phyloP scores from a whole-genome alignment of 176 grass and related monocot species.

The Puccinellia tenuiflora region DNA sequence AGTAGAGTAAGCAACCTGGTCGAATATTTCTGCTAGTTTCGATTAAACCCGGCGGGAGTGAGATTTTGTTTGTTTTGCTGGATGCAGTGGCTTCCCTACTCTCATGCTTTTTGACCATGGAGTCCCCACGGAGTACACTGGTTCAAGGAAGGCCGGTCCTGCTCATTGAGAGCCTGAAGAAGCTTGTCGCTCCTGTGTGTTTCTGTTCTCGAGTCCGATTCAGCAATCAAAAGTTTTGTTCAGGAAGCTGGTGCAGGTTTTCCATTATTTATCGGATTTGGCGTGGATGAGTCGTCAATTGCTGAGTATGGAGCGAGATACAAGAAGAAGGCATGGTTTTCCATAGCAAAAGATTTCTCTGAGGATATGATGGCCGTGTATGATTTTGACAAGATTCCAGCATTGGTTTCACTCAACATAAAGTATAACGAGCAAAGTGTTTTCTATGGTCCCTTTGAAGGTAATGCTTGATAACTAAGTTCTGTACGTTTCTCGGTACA shows the following conservation, averaged over 20 bases:
- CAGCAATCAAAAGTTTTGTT: slow-evolving; percentile 55
- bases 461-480: slow-evolving; percentile 23
- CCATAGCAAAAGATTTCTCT: slow-evolving; percentile 60
- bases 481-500: background rate
- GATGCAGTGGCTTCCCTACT: slow-evolving; percentile 81
- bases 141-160: slow-evolving; percentile 76
- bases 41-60: background rate
- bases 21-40: background rate
- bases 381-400: slow-evolving; percentile 85
- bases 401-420: slow-evolving; percentile 61
- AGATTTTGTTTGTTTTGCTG: background rate
- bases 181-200: slow-evolving; percentile 66
- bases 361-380: slow-evolving; percentile 77
- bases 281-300: slow-evolving; percentile 53
- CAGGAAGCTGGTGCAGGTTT: slow-evolving; percentile 45
- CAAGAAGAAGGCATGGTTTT: slow-evolving; percentile 95
- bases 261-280: slow-evolving; percentile 82
- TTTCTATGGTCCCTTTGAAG: slow-evolving; percentile 91
- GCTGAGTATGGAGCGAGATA: slow-evolving; percentile 50
- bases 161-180: slow-evolving; percentile 67
- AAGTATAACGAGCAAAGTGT: slow-evolving; percentile 78
- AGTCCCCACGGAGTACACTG: slow-evolving; percentile 64
- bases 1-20: slow-evolving; percentile 56
- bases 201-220: slow-evolving; percentile 58
- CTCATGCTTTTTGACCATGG: slow-evolving; percentile 87